Evolutionary conservation across 2,329 filamentous ascomycete genomes (phyloP).

Genomic region (Byssoonygena ceratinophila): DNA sequence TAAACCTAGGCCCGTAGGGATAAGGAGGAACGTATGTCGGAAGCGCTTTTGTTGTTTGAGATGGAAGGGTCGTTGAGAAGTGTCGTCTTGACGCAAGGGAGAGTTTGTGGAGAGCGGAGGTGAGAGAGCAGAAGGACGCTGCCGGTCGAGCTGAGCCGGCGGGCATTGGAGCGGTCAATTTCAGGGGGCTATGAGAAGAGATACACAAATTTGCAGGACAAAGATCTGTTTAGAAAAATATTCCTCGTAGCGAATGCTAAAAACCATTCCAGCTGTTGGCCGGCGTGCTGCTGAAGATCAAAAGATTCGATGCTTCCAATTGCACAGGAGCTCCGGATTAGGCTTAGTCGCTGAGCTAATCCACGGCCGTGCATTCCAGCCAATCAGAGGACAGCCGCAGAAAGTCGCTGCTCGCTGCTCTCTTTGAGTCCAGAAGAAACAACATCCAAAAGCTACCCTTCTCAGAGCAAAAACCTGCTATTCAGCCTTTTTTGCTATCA

Average conservation of each 20-base stretch:
- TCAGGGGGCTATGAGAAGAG: background rate
- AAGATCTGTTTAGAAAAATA: background rate
- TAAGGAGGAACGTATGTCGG: constrained; percentile 37
- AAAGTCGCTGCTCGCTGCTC: background rate
- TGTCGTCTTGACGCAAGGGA: constrained; percentile 30
- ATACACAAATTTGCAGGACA: background rate
- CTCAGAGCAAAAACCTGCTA: background rate
- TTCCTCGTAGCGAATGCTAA: background rate
- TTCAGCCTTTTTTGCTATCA: background rate
- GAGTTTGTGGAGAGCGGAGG: constrained; percentile 31
- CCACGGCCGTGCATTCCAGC: background rate
- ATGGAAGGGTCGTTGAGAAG: constrained; percentile 30
- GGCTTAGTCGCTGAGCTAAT: constrained; percentile 15
- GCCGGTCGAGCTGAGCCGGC: constrained; percentile 22
- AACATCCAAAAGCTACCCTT: background rate
- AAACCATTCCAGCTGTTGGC: too few relatives aligned
- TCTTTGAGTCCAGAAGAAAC: constrained; percentile 2
- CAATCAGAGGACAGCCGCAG: constrained; percentile 8
- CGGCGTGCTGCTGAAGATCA: background rate
- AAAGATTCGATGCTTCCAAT: constrained; percentile 7
- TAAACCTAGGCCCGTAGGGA: constrained; percentile 36
- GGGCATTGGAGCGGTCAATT: constrained; percentile 23
- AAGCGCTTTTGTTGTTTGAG: constrained; percentile 24
- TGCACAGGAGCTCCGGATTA: constrained; percentile 6
- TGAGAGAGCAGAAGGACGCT: constrained; percentile 26